A percentile compares a stretch with the other conserved stretches of the same genome.
Evolutionary conservation across 2,329 filamentous ascomycete species (phyloP).

Genomic region (Cadophora luteo-olivacea): DNA sequence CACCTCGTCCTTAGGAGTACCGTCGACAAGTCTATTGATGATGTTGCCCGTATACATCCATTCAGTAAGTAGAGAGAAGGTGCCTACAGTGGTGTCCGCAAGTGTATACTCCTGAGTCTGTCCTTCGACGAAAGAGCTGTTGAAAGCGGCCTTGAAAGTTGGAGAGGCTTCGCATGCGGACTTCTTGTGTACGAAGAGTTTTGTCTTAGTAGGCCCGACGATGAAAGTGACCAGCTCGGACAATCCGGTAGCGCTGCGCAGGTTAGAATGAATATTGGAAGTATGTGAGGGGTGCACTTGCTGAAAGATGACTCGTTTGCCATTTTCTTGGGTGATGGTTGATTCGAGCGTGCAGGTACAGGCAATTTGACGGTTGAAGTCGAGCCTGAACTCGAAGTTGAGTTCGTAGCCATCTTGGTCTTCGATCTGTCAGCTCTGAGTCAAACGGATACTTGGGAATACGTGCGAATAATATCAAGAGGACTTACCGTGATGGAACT

Average conservation of each 20-base stretch:
- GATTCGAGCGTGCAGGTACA: too few relatives aligned
- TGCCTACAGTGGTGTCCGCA: not conserved
- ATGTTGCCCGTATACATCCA: conserved; percentile 12
- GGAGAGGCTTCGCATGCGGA: conserved; percentile 53
- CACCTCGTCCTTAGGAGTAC: not conserved
- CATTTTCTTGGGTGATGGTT: not conserved
- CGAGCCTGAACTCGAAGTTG: too few relatives aligned
- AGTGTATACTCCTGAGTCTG: conserved; percentile 20
- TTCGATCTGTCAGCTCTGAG: too few relatives aligned
- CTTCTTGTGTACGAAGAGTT: conserved; percentile 29
- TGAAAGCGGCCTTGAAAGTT: conserved; percentile 23
- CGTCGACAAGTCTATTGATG: not conserved
- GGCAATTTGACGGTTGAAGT: not conserved
- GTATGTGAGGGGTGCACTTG: not conserved
- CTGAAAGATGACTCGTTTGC: not conserved
- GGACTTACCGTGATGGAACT: too few relatives aligned
- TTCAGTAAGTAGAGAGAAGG: conserved; percentile 1
- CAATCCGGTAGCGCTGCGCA: not conserved
- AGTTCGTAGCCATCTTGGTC: too few relatives aligned
- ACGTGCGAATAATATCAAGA: too few relatives aligned
- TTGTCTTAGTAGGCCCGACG: not conserved
- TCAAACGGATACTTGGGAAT: too few relatives aligned
- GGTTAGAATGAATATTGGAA: conserved; percentile 16
- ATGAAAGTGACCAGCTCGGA: conserved; percentile 25
- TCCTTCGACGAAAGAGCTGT: conserved; percentile 23